Evolutionary conservation across 257 asterid species (phyloP).

Genomic region (Solanum etuberosum): DNA sequence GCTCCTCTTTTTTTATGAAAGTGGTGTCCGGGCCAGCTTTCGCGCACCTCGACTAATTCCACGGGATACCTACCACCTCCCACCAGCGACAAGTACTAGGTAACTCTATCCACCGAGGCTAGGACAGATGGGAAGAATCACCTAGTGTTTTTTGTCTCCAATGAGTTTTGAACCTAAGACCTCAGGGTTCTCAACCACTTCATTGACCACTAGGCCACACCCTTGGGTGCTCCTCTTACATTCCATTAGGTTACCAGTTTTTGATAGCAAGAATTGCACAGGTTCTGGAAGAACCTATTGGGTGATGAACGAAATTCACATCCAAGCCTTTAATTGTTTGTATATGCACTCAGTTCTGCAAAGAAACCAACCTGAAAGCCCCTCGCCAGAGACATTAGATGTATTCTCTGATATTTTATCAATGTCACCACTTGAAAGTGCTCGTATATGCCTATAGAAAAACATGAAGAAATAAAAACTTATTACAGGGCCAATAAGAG

Average conservation of each 20-base stretch:
- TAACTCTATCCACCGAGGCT: not conserved
- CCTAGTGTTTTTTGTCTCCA: not conserved
- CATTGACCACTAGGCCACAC: not conserved
- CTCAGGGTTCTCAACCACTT: not conserved
- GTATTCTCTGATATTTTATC: conserved; percentile 58
- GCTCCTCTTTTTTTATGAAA: not conserved
- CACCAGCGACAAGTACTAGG: not conserved
- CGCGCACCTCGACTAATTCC: not conserved
- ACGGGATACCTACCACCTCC: not conserved
- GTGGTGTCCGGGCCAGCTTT: not conserved
- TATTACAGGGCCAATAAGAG: not conserved
- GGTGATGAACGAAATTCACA: not conserved
- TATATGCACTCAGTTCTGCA: not conserved
- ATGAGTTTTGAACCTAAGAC: not conserved
- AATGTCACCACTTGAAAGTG: conserved; percentile 71
- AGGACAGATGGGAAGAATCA: not conserved
- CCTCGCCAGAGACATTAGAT: conserved; percentile 27
- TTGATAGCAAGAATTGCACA: not conserved
- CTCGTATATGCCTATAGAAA: conserved; percentile 67
- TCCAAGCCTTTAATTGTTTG: not conserved
- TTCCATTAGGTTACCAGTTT: not conserved
- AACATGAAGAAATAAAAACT: conserved; percentile 1
- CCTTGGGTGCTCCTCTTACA: not conserved
- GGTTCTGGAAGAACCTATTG: not conserved
- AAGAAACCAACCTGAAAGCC: conserved; percentile 48